Evolutionary conservation across 805 yeast genomes (phyloP), one percentile per base, ranked within the genome.

Genomic region (Ogataea salicorniae): DNA sequence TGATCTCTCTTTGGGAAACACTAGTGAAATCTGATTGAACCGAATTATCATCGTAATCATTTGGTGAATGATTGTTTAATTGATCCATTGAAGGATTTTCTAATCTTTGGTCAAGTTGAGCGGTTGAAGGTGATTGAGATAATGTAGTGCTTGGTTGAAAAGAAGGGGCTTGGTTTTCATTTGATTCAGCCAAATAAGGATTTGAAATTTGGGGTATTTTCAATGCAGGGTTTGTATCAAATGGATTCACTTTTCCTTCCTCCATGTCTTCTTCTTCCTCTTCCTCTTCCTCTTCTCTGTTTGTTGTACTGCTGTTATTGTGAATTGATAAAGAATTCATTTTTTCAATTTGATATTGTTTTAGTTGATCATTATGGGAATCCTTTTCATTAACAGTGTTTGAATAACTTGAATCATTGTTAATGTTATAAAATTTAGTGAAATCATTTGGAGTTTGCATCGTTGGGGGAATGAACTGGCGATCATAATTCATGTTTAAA

Each of bases 1-100:
- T 85, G 15, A 80, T 74, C 26, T 83, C 90, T 61, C 92, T 72
- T 64, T 85, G 92, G 7, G 91, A 83, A 2, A 86, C 87, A 45
- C 89, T 81, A 1, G 94, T 85, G 64, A 86, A 83, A 58, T 83
- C 84, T 1, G 92, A 84, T 41, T 73, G 80, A 8, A 63, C 61
- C 17, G 63, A 64, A 34, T 59, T 29, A 16, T 48, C 50, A 6
- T 47, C 49, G 20, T 46, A 47, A 42, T 35, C 37, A 43, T 46
- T 46, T 7, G 34, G 45, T 15, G 37, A 20, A 20, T 20, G 17
- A 26, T 41, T 37, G 1, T 46, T 52, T 22, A n/a, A 34, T 35
- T 42, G 37, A 38, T 38, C 42, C 3, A 46, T 49, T 4, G 38
- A 43, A 11, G 42, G 36, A 7, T 46, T 50, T 16, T 31, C 16